A percentile compares a stretch with the other conserved stretches of the same genome.
phyloP scores from a whole-genome alignment of 108 stramenopile species.

The Mayamaea pseudoterrestris region DNA sequence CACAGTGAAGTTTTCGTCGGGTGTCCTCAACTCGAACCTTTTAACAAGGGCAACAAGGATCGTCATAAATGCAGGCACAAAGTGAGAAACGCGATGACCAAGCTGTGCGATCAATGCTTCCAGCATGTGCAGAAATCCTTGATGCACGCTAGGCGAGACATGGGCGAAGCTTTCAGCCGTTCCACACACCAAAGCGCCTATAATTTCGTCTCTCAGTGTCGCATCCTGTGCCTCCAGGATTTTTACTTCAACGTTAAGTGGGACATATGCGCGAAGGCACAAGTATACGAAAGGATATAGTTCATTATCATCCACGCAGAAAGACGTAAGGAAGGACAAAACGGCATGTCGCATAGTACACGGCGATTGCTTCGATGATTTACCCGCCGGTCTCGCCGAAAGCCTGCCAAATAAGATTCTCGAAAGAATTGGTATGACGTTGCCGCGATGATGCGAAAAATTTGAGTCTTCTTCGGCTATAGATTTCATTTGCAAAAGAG shows the following conservation, averaged over 20 bases:
- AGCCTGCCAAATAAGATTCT: conserved; percentile 74
- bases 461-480: conserved; percentile 28
- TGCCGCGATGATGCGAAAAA: conserved; percentile 32
- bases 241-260: conserved; percentile 13
- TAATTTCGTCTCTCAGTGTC: conserved; percentile 8
- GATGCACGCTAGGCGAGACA: conserved; percentile 35
- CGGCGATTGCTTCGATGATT: conserved; percentile 66
- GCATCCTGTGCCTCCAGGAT: conserved; percentile 14
- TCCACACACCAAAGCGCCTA: conserved; percentile 9
- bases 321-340: conserved; percentile 57
- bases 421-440: conserved; percentile 42
- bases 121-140: conserved; percentile 75
- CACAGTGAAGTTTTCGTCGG: not conserved
- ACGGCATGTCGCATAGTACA: conserved; percentile 56
- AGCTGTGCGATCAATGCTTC: conserved; percentile 61
- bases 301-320: conserved; percentile 45
- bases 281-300: conserved; percentile 61
- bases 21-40: conserved; percentile 18
- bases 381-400: conserved; percentile 32
- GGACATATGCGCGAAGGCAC: conserved; percentile 63
- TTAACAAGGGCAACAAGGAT: conserved; percentile 43
- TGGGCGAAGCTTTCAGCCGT: conserved; percentile 13
- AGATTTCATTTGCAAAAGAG: conserved; percentile 50
- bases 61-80: conserved; percentile 35
- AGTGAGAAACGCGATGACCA: conserved; percentile 42